Evolutionary conservation across 768 basidiomycete genomes (phyloP).

Genomic region (Phaeolepiota aurea): DNA sequence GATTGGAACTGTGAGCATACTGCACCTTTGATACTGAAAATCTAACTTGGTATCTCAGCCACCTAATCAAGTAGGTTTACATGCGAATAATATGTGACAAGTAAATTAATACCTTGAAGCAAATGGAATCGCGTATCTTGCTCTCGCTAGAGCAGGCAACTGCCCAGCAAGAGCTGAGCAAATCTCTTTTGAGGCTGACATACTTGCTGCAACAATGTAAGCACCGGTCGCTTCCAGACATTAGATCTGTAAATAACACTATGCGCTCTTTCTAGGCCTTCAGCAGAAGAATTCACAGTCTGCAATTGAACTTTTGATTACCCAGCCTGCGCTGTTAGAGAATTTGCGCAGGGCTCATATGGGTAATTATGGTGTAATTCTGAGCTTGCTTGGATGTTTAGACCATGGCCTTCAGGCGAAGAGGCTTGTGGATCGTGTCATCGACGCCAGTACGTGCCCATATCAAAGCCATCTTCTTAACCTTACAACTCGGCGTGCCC

Average conservation of each 20-base stretch:
- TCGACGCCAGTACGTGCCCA: slow-evolving; percentile 54
- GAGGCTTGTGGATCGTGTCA: slow-evolving; percentile 80
- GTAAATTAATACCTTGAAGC: background rate
- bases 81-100: background rate
- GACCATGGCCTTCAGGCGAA: slow-evolving; percentile 86
- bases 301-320: slow-evolving; percentile 78
- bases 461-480: background rate
- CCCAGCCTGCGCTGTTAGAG: slow-evolving; percentile 73
- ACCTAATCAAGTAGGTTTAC: slow-evolving; percentile 14
- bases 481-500: background rate
- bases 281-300: slow-evolving; percentile 61
- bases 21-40: background rate
- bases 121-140: slow-evolving; percentile 43
- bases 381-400: slow-evolving; percentile 88
- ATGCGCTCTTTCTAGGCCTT: slow-evolving; percentile 38
- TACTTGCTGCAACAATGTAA: slow-evolving; percentile 75
- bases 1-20: slow-evolving; percentile 35
- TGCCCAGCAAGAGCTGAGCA: slow-evolving; percentile 73
- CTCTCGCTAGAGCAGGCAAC: slow-evolving; percentile 68
- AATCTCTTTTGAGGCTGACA: slow-evolving; percentile 68
- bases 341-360: slow-evolving; percentile 83
- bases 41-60: slow-evolving; percentile 11
- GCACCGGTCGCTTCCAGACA: slow-evolving; percentile 8
- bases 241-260: background rate
- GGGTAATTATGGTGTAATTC: slow-evolving; percentile 87